Percentiles rank a stretch among this genome's conserved stretches.
Evolutionary conservation across 371 early-diverging fungal species (phyloP).

Genomic region (Mortierella sp.): DNA sequence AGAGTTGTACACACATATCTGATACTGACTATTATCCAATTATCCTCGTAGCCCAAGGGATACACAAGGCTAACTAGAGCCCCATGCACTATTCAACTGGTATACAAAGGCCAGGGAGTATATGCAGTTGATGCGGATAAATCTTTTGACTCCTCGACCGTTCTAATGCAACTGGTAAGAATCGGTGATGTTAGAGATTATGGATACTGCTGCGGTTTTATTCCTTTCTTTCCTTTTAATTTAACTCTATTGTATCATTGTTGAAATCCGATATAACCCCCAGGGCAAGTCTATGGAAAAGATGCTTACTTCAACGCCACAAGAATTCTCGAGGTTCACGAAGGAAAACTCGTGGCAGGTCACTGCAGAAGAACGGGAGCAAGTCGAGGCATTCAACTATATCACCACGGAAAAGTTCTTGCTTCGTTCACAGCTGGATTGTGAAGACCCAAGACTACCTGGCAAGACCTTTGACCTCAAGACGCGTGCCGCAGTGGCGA

Average conservation of each 20-base stretch:
- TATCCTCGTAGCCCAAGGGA: constrained; percentile 29
- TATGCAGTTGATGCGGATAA: constrained; percentile 91
- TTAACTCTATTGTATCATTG: not conserved
- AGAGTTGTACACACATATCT: not conserved
- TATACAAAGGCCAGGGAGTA: constrained; percentile 66
- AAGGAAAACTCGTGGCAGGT: constrained; percentile 61
- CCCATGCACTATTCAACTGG: constrained; percentile 40
- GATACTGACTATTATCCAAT: not conserved
- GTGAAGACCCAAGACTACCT: constrained; percentile 79
- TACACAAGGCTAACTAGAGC: constrained; percentile 34
- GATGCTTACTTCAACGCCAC: constrained; percentile 73
- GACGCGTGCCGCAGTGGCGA: constrained; percentile 87
- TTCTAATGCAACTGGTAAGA: constrained; percentile 71
- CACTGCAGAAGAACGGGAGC: constrained; percentile 54
- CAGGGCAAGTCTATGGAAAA: constrained; percentile 91
- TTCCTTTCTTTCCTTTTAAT: not conserved
- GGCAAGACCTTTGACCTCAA: constrained; percentile 92
- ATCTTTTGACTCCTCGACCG: constrained; percentile 72
- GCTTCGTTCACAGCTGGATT: constrained; percentile 93
- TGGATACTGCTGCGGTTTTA: no score
- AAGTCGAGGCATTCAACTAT: constrained; percentile 59
- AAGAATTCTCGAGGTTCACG: constrained; percentile 73
- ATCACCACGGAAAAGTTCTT: constrained; percentile 66
- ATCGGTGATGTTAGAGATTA: not conserved
- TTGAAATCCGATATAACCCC: not conserved